Base-by-base conservation (phyloP, 1,284 basidiomycete species). In the Rhizoctonia solani region DNA sequence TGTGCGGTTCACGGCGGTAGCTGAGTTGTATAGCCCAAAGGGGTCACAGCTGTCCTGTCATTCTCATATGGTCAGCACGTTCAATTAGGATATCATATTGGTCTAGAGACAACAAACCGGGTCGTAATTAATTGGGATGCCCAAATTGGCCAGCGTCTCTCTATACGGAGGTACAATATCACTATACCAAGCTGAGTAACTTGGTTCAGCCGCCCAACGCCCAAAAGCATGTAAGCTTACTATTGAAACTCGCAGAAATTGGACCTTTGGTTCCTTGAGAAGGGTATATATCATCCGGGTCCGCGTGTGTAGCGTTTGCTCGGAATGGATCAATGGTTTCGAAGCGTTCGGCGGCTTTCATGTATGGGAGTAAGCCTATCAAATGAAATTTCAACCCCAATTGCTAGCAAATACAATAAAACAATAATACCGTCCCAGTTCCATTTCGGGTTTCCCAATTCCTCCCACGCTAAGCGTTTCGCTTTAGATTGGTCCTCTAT, bases 301-400 rank as follows among this genome's bases (percentile, higher is more conserved):
- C 73, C 65, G 68, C 72, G 59, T 63, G 73, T 67, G 34, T 70
- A 42, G 41, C 72, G 27, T 50, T 65, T 59, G 29, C 70, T 66
- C 69, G 73, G 69, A 58, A 72, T 2, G 67, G 67, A 44, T 69
- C 66, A n/a, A 70, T 67, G 19, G 73, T 70, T 53, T 72, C 70
- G 71, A 74, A 75, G 47, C 66, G 59, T 68, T 77, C 74, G 9
- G 74, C 67, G 73, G 78, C 79, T 70, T 75, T 76, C 72, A 79
- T 76, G 72, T 77, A 77, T 2, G 73, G 71, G 42, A 76, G 74
- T 34, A 80, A 69, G 16, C 34, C 61, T 65, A 25, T 19, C 4
- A 29, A 13, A 16, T 21, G 4, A 23, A 29, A n/a, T n/a, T n/a
- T n/a, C n/a, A n/a, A n/a, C n/a, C n/a, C n/a, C n/a, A n/a, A n/a